phyloP scores from a whole-genome alignment of 768 basidiomycete species.

The Rhodotorula babjevae region DNA sequence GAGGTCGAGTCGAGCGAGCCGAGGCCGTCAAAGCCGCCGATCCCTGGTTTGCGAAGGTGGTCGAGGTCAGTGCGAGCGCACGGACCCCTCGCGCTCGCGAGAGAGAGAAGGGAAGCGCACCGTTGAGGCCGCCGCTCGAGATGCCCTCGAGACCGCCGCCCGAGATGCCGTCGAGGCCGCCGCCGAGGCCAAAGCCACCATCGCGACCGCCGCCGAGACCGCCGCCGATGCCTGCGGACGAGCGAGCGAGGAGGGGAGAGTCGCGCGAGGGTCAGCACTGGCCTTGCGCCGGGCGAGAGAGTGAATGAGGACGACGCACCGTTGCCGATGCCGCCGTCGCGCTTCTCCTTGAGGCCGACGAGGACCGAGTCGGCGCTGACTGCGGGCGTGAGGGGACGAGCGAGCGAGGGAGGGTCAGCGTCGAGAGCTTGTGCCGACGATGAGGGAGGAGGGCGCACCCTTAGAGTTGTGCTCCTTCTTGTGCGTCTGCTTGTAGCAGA shows the following conservation, averaged over 20 bases:
- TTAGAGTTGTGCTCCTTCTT: neutral
- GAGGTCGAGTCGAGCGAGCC: neutral
- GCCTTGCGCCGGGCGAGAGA: too few species aligned
- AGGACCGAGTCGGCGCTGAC: neutral
- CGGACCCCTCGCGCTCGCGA: too few species aligned
- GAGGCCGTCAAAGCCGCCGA: too few species aligned
- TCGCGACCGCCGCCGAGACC: neutral
- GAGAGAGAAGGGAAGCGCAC: too few species aligned
- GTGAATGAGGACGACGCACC: too few species aligned
- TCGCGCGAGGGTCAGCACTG: too few species aligned
- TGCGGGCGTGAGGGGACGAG: neutral
- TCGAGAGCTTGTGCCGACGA: too few species aligned
- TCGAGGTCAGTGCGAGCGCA: too few species aligned
- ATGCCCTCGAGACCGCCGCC: too few species aligned
- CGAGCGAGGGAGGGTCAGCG: neutral
- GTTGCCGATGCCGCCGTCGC: neutral
- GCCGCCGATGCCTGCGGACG: too few species aligned
- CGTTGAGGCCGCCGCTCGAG: too few species aligned
- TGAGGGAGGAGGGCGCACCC: neutral
- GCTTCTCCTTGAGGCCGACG: slow-evolving; percentile 1
- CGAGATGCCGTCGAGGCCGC: neutral
- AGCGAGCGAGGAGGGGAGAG: too few species aligned
- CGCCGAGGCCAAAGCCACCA: neutral
- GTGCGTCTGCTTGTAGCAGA: slow-evolving; percentile 14
- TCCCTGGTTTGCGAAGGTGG: neutral